Percentiles rank a stretch among this genome's conserved stretches.
Conservation (phyloP, 805 yeast genomes). For the Yarrowia keelungensis region DNA sequence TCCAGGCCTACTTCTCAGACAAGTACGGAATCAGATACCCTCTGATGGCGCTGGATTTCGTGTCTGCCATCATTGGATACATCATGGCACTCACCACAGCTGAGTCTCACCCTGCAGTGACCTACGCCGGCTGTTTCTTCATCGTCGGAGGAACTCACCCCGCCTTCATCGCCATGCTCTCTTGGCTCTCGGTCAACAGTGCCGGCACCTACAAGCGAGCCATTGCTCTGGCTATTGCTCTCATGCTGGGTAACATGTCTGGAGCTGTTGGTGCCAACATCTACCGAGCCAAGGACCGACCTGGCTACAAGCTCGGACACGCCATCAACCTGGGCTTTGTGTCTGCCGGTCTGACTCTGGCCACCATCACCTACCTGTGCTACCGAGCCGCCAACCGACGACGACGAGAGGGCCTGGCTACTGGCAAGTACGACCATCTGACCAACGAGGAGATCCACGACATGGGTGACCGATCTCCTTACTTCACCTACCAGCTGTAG, state of each 20-base stretch:
- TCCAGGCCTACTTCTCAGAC: constrained; percentile 45
- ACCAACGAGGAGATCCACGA: constrained; percentile 27
- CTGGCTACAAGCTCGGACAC: constrained; percentile 60
- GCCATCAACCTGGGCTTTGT: constrained; percentile 57
- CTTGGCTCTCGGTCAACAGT: constrained; percentile 64
- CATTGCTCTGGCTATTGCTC: constrained; percentile 60
- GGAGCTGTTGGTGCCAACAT: constrained; percentile 64
- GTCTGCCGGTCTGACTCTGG: constrained; percentile 47
- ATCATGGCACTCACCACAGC: constrained; percentile 57
- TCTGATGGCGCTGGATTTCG: constrained; percentile 44
- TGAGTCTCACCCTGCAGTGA: constrained; percentile 44
- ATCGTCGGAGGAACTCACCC: constrained; percentile 61
- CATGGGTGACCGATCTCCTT: constrained; percentile 37
- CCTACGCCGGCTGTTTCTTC: constrained; percentile 65
- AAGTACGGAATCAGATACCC: constrained; percentile 49
- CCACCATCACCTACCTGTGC: constrained; percentile 18
- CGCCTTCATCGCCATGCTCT: constrained; percentile 64
- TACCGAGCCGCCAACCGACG: constrained; percentile 34
- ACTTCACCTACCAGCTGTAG: constrained; percentile 30
- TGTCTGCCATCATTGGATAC: constrained; percentile 51
- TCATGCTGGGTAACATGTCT: constrained; percentile 71
- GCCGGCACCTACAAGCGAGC: constrained; percentile 64
- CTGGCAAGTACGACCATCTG: constrained; percentile 33
- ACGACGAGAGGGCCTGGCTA: constrained; percentile 14
- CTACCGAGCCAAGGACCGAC: constrained; percentile 61